Base-by-base conservation (phyloP, 2,329 filamentous ascomycete genomes). In the Ceratocystis ficicola region DNA sequence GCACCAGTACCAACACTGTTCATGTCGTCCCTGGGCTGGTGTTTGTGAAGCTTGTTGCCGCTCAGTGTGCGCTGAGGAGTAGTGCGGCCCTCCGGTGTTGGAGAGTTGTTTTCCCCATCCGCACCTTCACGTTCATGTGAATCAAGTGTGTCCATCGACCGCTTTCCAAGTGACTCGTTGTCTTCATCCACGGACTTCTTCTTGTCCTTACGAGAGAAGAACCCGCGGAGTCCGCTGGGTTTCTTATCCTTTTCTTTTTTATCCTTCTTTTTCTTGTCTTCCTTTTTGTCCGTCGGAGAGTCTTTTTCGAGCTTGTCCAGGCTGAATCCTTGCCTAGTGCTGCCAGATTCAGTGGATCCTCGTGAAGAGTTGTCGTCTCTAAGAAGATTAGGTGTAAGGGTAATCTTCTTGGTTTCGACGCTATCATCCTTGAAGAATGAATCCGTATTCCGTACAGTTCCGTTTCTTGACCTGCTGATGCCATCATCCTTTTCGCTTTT, bases 341-440 rank as follows among this genome's bases (percentile, higher is more conserved):
- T 85, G 69, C 77, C 77, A 1, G 75, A 76, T 25, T 77, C 76
- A 10, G 72, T 73, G 1, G 76, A 76, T 80, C 93, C 74, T 77
- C 79, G 74, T 77, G 82, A 68, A 50, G 79, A 76, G 69, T 79
- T 81, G 70, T 96, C 92, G 70, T 97, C 93, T 52, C 93, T 86
- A 50, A 97, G 78, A 64, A 99, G 77, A 70, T 95, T 95, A 1
- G 94, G 94, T 2, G 94, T 99, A 57, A 99, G 82, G 0, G 92
- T 95, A 70, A 99, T 97, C 78, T 97, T 97, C 75, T 95, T 91
- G 2, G 94, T 96, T 75, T 97, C 94, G 46, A 90, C 88, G 41
- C 85, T 90, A 72, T 99, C 93, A 72, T 97, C 94, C 75, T 91
- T 95, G 80, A 96, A 96, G 79, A 97, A 96, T 0, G 93, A 96